Conservation (phyloP, 2,329 filamentous ascomycete genomes). For the Graphilbum sp. region DNA sequence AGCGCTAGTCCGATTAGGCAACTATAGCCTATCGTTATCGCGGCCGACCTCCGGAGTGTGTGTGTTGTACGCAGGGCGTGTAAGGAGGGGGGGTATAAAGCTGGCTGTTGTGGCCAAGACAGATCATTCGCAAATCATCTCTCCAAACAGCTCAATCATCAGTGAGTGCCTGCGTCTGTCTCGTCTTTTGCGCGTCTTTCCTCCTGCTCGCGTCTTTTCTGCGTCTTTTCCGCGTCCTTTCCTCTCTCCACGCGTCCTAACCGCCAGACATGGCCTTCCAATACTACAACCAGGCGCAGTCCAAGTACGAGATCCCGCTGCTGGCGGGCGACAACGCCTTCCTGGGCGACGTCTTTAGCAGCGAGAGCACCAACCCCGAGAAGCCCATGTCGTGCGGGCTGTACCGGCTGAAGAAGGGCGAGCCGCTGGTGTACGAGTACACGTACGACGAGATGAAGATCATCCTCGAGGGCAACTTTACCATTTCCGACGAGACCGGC, state of each 20-base stretch:
- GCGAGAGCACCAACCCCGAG: not conserved
- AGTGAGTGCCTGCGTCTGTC: too few relatives aligned
- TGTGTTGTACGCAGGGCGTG: too few relatives aligned
- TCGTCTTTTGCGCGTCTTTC: too few relatives aligned
- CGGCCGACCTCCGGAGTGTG: too few relatives aligned
- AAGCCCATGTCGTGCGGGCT: constrained; percentile 4
- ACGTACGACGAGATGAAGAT: constrained; percentile 7
- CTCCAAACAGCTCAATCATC: too few relatives aligned
- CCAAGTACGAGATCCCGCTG: constrained; percentile 3
- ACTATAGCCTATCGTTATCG: constrained; percentile 3
- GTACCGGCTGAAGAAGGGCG: constrained; percentile 4
- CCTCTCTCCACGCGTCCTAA: not conserved
- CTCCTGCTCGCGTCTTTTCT: too few relatives aligned
- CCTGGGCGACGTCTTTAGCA: constrained; percentile 5
- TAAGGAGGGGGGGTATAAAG: too few relatives aligned
- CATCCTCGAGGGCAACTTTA: constrained; percentile 4
- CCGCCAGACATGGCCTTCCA: not conserved
- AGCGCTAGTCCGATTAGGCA: constrained; percentile 1
- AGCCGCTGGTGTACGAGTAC: constrained; percentile 2
- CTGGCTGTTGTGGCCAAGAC: too few relatives aligned
- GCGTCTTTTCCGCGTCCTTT: too few relatives aligned
- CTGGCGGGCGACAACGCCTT: constrained; percentile 3
- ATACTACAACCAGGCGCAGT: constrained; percentile 3
- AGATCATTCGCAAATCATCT: too few relatives aligned
- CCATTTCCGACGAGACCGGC: constrained; percentile 2